These are phyloP conservation scores for Pythium inflatum DNA, from an alignment of 352 stramenopile genomes.

Conservation along the genomic window DNA sequence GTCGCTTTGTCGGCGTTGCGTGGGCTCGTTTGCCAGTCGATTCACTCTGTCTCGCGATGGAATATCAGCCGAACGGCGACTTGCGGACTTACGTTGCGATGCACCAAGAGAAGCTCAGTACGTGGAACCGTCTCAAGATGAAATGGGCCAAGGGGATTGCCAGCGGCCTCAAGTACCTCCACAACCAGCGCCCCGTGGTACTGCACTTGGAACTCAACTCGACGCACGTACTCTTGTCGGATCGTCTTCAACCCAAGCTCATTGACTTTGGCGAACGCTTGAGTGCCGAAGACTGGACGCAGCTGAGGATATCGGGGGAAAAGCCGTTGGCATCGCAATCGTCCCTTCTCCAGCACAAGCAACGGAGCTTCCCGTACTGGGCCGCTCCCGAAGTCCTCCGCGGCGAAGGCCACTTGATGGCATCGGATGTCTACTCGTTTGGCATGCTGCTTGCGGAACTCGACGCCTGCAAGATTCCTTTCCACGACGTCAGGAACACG, in stretches of 20 bases:
- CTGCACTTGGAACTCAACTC: conserved; percentile 38
- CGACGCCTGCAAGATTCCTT: conserved; percentile 34
- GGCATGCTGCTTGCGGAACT: conserved; percentile 46
- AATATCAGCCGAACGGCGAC: conserved; percentile 35
- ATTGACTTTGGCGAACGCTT: conserved; percentile 36
- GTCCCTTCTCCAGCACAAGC: conserved; percentile 16
- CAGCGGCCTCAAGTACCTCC: conserved; percentile 26
- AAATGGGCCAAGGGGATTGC: conserved; percentile 32
- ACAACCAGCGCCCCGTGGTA: conserved; percentile 28
- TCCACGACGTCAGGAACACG: conserved; percentile 30
- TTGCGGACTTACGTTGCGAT: conserved; percentile 27
- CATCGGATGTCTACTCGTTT: conserved; percentile 38
- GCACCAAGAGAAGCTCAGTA: conserved; percentile 21
- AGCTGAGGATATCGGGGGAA: conserved; percentile 26
- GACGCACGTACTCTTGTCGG: conserved; percentile 33
- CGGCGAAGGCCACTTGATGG: conserved; percentile 27
- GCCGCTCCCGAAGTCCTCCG: conserved; percentile 34
- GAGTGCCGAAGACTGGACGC: conserved; percentile 34
- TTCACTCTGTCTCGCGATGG: conserved; percentile 38
- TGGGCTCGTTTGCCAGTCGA: conserved; percentile 37
- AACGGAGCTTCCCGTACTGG: conserved; percentile 34
- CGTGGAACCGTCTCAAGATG: conserved; percentile 31
- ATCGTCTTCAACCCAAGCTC: conserved; percentile 35
- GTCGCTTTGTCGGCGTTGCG: conserved; percentile 57
- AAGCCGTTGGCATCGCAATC: neutral